These are phyloP conservation scores for Omphalotus guepiniiformis DNA, from an alignment of 768 basidiomycete genomes.

Conservation along the genomic window DNA sequence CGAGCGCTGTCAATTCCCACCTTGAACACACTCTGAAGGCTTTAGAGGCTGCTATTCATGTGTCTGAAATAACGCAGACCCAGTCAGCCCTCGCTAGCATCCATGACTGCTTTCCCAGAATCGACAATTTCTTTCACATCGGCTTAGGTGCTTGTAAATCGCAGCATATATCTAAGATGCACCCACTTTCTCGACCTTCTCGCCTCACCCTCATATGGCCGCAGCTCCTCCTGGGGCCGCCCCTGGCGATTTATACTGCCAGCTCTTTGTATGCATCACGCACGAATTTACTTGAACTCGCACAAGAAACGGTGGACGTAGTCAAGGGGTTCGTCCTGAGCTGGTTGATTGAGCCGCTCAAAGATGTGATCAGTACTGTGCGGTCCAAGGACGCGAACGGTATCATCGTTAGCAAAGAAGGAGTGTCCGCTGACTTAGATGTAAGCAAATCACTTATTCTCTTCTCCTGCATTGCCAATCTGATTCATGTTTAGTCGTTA, in stretches of 20 bases:
- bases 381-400: slow-evolving; percentile 73
- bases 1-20: background rate
- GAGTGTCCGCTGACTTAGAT: slow-evolving; percentile 80
- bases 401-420: slow-evolving; percentile 74
- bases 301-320: slow-evolving; percentile 61
- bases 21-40: background rate
- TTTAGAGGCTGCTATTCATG: background rate
- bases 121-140: slow-evolving; percentile 9
- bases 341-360: slow-evolving; percentile 87
- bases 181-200: slow-evolving; percentile 61
- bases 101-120: background rate
- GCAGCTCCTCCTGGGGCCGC: slow-evolving; percentile 70
- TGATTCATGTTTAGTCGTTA: slow-evolving; percentile 53
- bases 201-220: slow-evolving; percentile 77
- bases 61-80: background rate
- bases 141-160: slow-evolving; percentile 23
- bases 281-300: slow-evolving; percentile 50
- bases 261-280: slow-evolving; percentile 56
- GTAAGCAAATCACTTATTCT: slow-evolving; percentile 34
- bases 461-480: background rate
- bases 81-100: background rate
- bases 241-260: slow-evolving; percentile 50
- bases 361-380: slow-evolving; percentile 77
- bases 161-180: slow-evolving; percentile 28
- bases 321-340: slow-evolving; percentile 66